phyloP scores from a whole-genome alignment of 1,139 yeast species.

The Candida albicans region DNA sequence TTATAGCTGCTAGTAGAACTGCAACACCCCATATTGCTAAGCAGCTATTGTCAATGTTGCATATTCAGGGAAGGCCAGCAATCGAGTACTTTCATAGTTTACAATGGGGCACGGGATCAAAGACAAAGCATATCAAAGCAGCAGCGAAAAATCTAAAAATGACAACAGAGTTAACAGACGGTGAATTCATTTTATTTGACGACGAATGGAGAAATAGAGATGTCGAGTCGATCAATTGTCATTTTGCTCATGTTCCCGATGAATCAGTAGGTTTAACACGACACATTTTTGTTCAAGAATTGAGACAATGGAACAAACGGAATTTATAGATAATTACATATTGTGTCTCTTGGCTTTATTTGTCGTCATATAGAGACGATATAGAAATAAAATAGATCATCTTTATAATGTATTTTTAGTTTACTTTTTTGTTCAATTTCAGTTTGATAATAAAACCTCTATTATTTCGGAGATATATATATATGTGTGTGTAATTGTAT shows the following conservation, averaged over 20 bases:
- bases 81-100: conserved; percentile 48
- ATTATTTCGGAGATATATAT: not conserved
- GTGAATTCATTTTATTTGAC: conserved; percentile 64
- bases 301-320: conserved; percentile 35
- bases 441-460: no score
- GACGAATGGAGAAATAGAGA: conserved; percentile 69
- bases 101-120: conserved; percentile 72
- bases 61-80: conserved; percentile 50
- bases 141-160: conserved; percentile 43
- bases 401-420: not conserved
- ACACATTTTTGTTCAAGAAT: conserved; percentile 43
- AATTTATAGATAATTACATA: conserved; percentile 4
- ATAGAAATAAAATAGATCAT: not conserved
- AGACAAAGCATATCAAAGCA: conserved; percentile 54
- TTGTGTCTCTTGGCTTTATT: no score
- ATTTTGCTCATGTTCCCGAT: conserved; percentile 52
- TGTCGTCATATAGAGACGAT: not conserved
- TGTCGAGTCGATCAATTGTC: conserved; percentile 61
- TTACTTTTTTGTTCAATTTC: not conserved
- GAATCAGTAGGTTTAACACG: conserved; percentile 52
- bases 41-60: conserved; percentile 49
- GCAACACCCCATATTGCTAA: conserved; percentile 63
- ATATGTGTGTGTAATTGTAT: not conserved
- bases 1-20: conserved; percentile 70
- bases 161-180: conserved; percentile 40